Evolutionary conservation across 75 land plant species (phyloP).

Genomic region (Cryptomeria japonica): DNA sequence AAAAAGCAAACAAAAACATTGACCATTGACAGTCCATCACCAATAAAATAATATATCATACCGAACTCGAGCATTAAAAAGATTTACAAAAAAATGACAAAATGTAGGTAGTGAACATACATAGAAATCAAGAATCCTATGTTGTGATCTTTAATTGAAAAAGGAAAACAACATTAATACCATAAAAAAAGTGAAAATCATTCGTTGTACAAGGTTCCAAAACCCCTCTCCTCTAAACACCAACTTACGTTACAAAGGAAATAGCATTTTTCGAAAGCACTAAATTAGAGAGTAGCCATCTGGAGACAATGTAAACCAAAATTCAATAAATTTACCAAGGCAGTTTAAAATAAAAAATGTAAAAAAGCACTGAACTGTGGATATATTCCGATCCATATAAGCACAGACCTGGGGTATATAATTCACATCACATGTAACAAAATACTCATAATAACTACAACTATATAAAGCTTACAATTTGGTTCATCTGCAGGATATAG

Average conservation of each 20-base stretch:
- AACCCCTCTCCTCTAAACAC: neutral
- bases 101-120: neutral
- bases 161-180: neutral
- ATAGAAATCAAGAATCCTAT: neutral
- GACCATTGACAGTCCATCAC: neutral
- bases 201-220: neutral
- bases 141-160: neutral
- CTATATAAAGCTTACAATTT: constrained; percentile 50
- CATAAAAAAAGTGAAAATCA: neutral
- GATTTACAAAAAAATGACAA: neutral
- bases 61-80: neutral
- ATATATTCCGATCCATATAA: neutral
- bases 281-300: neutral
- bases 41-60: neutral
- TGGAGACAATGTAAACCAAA: neutral
- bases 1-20: neutral
- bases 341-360: neutral
- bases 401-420: constrained; percentile 1
- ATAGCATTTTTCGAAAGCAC: neutral
- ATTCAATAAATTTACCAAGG: neutral
- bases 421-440: neutral
- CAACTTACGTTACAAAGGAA: neutral
- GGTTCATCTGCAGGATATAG: constrained; percentile 68
- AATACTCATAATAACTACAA: neutral
- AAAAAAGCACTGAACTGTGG: neutral